These are phyloP conservation scores for Jamesozyma hellenica DNA, from an alignment of 805 yeast species.

Conservation along the genomic window DNA sequence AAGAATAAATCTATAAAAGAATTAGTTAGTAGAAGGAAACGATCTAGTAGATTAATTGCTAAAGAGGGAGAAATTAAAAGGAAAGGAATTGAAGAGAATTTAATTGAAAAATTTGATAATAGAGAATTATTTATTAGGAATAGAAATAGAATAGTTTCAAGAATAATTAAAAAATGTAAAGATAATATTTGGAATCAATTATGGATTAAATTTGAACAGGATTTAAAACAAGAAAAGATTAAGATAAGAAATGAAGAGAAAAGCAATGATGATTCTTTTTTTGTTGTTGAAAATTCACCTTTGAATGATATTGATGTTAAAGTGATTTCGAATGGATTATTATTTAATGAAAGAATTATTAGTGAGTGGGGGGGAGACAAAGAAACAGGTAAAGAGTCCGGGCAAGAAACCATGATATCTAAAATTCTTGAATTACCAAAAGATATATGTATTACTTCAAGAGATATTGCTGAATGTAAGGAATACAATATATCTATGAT, in stretches of 20 bases:
- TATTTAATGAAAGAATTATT: conserved; percentile 6
- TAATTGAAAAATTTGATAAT: conserved; percentile 30
- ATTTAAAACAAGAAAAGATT: conserved; percentile 16
- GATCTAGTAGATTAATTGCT: conserved; percentile 65
- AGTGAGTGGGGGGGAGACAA: neutral
- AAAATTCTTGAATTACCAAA: conserved; percentile 21
- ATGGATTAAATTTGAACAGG: conserved; percentile 26
- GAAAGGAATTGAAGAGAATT: conserved; percentile 35
- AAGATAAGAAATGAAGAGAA: conserved; percentile 6
- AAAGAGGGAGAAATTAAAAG: conserved; percentile 48
- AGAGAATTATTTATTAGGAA: conserved; percentile 22
- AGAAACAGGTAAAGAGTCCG: too few species aligned
- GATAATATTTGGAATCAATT: conserved; percentile 23
- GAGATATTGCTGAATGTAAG: conserved; percentile 11
- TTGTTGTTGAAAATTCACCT: neutral
- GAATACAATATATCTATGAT: conserved; percentile 9
- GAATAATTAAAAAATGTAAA: conserved; percentile 18
- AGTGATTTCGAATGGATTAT: conserved; percentile 10
- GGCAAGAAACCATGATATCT: neutral
- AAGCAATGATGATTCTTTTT: too few species aligned
- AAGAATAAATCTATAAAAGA: conserved; percentile 56
- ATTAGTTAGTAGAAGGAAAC: conserved; percentile 56
- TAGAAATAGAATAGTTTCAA: conserved; percentile 19
- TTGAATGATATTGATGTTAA: conserved; percentile 7
- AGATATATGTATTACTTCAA: conserved; percentile 19